Conservation (phyloP, 805 yeast species). For the Cyberlindnera mrakii region DNA sequence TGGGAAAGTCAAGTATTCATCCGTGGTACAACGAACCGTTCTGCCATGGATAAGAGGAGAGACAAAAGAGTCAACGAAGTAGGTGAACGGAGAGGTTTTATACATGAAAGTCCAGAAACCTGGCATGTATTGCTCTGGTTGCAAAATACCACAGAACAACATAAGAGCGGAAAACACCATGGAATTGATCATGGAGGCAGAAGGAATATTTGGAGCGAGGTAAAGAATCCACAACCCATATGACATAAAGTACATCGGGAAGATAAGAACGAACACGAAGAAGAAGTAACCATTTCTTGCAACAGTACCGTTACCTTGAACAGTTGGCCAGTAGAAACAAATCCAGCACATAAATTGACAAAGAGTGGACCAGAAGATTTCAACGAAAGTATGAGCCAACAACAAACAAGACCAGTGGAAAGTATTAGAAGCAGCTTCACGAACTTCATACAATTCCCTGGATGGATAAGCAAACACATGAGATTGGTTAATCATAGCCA, state of each 20-base stretch:
- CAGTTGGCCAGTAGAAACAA: constrained; percentile 68
- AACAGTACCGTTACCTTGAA: constrained; percentile 29
- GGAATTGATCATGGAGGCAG: no score
- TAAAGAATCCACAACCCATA: no score
- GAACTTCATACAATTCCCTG: constrained; percentile 62
- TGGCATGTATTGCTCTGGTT: constrained; percentile 55
- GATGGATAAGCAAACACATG: constrained; percentile 44
- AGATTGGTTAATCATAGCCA: constrained; percentile 45
- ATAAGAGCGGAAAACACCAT: constrained; percentile 39
- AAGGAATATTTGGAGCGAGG: constrained; percentile 27
- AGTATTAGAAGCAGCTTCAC: constrained; percentile 70
- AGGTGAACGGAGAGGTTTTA: constrained; percentile 64
- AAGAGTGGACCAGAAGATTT: constrained; percentile 57
- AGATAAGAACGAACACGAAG: constrained; percentile 48
- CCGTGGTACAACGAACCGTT: no score
- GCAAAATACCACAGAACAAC: constrained; percentile 54
- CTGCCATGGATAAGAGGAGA: no score
- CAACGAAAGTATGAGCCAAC: constrained; percentile 55
- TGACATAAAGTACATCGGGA: constrained; percentile 13
- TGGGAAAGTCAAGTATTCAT: no score
- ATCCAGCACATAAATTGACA: constrained; percentile 57
- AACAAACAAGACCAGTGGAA: constrained; percentile 63
- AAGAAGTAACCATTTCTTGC: constrained; percentile 28
- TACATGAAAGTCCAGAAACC: constrained; percentile 80
- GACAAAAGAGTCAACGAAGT: constrained; percentile 37